Evolutionary conservation across 257 asterid species (phyloP), one percentile per base, ranked within the genome.

Genomic region (Coffea eugenioides): DNA sequence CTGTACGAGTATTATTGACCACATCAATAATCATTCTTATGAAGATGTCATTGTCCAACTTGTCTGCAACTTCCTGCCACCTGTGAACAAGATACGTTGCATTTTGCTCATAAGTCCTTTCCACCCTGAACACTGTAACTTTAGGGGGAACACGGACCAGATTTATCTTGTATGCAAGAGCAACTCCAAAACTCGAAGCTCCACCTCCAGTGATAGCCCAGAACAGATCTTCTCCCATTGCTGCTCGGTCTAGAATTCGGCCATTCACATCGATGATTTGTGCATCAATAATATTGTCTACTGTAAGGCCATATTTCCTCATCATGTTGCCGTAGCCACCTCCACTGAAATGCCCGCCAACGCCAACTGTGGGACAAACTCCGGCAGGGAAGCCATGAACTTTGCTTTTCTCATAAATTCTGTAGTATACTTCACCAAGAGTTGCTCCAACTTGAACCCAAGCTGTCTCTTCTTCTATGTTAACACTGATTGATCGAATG

Each of bases 171-270:
- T 86, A 90, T 2, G 91, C 79, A 0, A 88, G 69, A 0, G 86
- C 85, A 10, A 90, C 91, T 3, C 90, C 93, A 52, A 59, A 90
- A 81, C 91, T 90, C 23, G 84, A 73, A 8, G 87, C 93, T 2
- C 91, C 91, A 13, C 91, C 93, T 4, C 90, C 93, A 2, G 83
- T 88, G 54, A 90, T 88, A 6, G 91, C 93, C 93, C 93, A 90
- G 64, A 88, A 90, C 10, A 90, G 81, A 81, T 90, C 91, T 84
- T 90, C 91, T 0, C 93, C 91, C 93, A 90, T 90, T 21, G 90
- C 21, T 23, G 52, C 52, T 48, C 91, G 45, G 72, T 88, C 83
- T 6, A 88, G 86, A n/a, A 88, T 41, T 1, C 77, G 74, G 23
- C 91, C 93, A 12, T 86, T 75, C 10, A 82, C 90, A 70, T 90